phyloP scores from a whole-genome alignment of 768 basidiomycete genomes.

The Leucogyrophana mollusca region DNA sequence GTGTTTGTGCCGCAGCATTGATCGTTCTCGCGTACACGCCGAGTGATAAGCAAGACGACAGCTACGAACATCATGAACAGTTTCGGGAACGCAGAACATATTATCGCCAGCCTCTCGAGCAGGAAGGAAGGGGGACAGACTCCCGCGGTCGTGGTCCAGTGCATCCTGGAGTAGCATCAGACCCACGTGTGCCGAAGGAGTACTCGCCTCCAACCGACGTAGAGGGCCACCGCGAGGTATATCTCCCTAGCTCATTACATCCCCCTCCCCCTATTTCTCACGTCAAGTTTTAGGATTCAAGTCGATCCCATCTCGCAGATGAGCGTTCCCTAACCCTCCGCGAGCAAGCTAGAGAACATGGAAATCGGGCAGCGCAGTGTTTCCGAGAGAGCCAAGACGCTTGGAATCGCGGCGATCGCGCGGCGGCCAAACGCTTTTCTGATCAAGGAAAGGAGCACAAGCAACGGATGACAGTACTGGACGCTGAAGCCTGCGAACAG shows the following conservation, averaged over 20 bases:
- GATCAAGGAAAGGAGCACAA: slow-evolving; percentile 76
- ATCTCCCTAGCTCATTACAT: too few species aligned
- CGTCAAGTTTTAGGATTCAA: too few species aligned
- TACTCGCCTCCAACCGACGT: too few species aligned
- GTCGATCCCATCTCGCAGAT: slow-evolving; percentile 34
- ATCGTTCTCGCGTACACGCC: background rate
- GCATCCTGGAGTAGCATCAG: too few species aligned
- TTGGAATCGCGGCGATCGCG: slow-evolving; percentile 67
- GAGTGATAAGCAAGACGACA: background rate
- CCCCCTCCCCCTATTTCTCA: too few species aligned
- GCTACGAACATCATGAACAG: slow-evolving; percentile 49
- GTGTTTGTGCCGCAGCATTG: background rate
- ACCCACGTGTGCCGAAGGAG: too few species aligned
- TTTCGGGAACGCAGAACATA: too few species aligned
- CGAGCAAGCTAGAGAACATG: slow-evolving; percentile 69
- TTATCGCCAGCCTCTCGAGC: too few species aligned
- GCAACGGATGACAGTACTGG: slow-evolving; percentile 66
- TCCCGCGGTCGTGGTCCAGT: too few species aligned
- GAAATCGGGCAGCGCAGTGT: slow-evolving; percentile 62
- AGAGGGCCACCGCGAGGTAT: too few species aligned
- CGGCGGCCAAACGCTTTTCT: slow-evolving; percentile 69
- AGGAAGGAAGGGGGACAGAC: too few species aligned
- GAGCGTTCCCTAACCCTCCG: slow-evolving; percentile 63
- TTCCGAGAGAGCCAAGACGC: slow-evolving; percentile 68
- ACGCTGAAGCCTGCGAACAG: slow-evolving; percentile 77